Percentiles rank a stretch among this genome's conserved stretches.
Conservation (phyloP, 148 eudicot genomes). For the Heliamphora exappendiculata region DNA sequence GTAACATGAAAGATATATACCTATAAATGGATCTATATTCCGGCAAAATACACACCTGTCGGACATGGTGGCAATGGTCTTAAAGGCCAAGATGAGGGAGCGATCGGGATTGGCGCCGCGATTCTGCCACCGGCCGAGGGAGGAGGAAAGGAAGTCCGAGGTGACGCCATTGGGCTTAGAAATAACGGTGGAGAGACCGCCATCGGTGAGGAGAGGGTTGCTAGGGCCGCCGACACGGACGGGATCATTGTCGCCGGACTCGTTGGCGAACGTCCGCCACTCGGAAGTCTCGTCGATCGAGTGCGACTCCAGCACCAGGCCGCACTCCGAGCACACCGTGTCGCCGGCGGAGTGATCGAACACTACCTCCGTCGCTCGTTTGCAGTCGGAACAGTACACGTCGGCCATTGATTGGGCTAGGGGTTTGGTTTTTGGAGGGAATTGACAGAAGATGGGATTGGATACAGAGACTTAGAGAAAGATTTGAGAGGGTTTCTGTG, state of each 20-base stretch:
- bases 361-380: conserved; percentile 73
- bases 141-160: conserved; percentile 55
- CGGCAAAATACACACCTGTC: conserved; percentile 43
- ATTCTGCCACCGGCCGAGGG: conserved; percentile 78
- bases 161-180: conserved; percentile 66
- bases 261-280: conserved; percentile 86
- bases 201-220: conserved; percentile 64
- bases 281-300: conserved; percentile 92
- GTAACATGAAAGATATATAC: no score
- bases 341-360: conserved; percentile 87
- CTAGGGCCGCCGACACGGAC: conserved; percentile 82
- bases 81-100: conserved; percentile 54
- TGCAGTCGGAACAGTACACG: conserved; percentile 68
- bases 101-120: conserved; percentile 77
- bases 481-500: not conserved
- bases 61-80: conserved; percentile 77
- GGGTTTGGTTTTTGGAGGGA: not conserved
- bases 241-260: conserved; percentile 76
- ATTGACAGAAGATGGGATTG: not conserved
- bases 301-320: conserved; percentile 78
- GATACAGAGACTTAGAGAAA: not conserved
- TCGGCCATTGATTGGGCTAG: conserved; percentile 31
- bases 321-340: conserved; percentile 88
- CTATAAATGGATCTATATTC: not conserved
- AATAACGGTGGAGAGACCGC: conserved; percentile 68